Base-by-base conservation (phyloP, 2,329 filamentous ascomycete species). In the Pyricularia grisea region DNA sequence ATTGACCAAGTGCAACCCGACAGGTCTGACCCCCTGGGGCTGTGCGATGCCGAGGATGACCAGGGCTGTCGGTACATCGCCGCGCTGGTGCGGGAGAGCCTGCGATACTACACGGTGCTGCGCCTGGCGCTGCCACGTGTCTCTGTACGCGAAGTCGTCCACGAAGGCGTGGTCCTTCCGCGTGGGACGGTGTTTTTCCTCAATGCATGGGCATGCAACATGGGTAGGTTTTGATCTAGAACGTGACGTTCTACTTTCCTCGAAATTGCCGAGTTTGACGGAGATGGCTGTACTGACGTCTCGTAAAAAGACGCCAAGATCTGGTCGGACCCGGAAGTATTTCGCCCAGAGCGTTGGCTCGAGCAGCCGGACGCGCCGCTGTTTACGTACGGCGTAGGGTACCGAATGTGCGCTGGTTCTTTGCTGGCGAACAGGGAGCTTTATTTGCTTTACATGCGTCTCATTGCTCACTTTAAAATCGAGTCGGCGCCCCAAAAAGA, bases 351-450 rank as follows among this genome's bases (percentile, higher is more conserved):
- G 42, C 65, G 65, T 10, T 67, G 65, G 65, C 65, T 67, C 3
- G 42, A 50, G 23, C 33, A 67, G 23, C 42, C 64, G 10, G 67
- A 68, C 31, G 28, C 67, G n/a, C 55, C 82, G 87, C 76, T 90
- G 14, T 90, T 90, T 75, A 88, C 87, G 0, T 90, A 89, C 70
- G 88, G 88, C 0, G 79, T 90, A 11, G 88, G 88, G 1, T 90
- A 89, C 72, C 83, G 88, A 58, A 90, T 90, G 88, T 90, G 88
- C 71, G 87, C 88, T 0, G 88, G 87, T 55, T 87, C 83, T 1
- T 74, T 88, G 58, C 80, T 90, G 2, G 87, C 88, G 12, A 90
- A 90, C 73, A 81, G 88, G 1, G 88, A 90, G 74, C 79, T 90
- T 23, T 90, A 91, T 70, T 79, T 90, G 11, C 81, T 88, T 12